A percentile compares a stretch with the other conserved stretches of the same genome.
Evolutionary conservation across 352 stramenopile species (phyloP).

Genomic region (Hyaloperonospora brassicae): DNA sequence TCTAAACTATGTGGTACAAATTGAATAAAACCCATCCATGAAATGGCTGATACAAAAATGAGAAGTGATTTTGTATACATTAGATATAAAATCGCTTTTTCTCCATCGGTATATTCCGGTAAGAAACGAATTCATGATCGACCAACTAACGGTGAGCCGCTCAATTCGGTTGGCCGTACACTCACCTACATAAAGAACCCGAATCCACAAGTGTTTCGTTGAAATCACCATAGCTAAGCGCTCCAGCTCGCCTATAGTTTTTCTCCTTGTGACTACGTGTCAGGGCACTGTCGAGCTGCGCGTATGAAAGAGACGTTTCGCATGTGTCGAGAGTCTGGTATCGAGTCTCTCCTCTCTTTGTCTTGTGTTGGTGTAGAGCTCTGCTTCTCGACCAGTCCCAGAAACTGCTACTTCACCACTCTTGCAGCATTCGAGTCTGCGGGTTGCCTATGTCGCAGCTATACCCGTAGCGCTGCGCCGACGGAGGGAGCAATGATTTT

Average conservation of each 20-base stretch:
- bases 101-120: not conserved
- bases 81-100: too few relatives aligned
- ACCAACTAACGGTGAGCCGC: slow-evolving; percentile 33
- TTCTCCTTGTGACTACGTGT: slow-evolving; percentile 3
- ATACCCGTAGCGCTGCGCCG: slow-evolving; percentile 11
- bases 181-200: too few relatives aligned
- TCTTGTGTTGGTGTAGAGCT: slow-evolving; percentile 1
- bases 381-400: slow-evolving; percentile 27
- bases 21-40: not conserved
- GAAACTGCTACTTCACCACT: slow-evolving; percentile 84
- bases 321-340: slow-evolving; percentile 21
- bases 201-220: slow-evolving; percentile 83
- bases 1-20: too few relatives aligned
- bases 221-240: slow-evolving; percentile 84
- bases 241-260: slow-evolving; percentile 10
- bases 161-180: slow-evolving; percentile 2
- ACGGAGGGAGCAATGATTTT: slow-evolving; percentile 6
- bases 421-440: slow-evolving; percentile 83
- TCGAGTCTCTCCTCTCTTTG: slow-evolving; percentile 15
- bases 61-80: too few relatives aligned
- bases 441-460: slow-evolving; percentile 23
- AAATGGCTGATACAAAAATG: too few relatives aligned
- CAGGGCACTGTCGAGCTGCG: slow-evolving; percentile 20
- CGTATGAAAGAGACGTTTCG: slow-evolving; percentile 31
- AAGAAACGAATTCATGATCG: not conserved